Base-by-base conservation (phyloP, 129 eudicot species). In the Flaveria bidentis region DNA sequence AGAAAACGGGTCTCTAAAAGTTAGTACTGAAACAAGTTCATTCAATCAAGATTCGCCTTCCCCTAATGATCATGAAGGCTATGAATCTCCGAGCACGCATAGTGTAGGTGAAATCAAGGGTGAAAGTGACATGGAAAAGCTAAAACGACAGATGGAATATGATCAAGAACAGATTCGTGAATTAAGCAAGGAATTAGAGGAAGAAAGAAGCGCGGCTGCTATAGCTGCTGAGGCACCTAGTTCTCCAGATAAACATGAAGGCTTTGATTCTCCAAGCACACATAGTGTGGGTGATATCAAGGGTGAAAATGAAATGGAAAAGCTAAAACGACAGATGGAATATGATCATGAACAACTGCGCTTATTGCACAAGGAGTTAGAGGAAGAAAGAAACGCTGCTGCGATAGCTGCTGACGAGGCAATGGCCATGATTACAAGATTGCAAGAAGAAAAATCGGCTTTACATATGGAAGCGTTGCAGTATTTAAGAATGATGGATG, bases 391-490 rank as follows among this genome's bases (percentile, higher is more conserved):
- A 83, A 91, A 79, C 75, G 97, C 97, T 10, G 78, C 98, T 7
- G 86, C 92, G 1, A 76, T 90, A 69, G 91, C 97, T 46, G 96
- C 96, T 10, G 89, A 88, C 69, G 88, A 93, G 69, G 93, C 98
- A 20, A 90, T 93, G 98, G 96, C 98, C 55, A 93, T 93, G 98
- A 93, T 93, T 49, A 93, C 97, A 15, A 84, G 94, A 70, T 71
- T 93, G 82, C 98, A 93, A 73, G 97, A 93, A 83, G 98, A 93
- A 76, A 93, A 93, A 68, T 90, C 98, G 2, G 80, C 91, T n/a
- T 88, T 93, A 18, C 90, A 84, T 74, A 90, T 87, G 96, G 98
- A 93, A 67, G 94, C 97, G 5, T 81, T 78, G 82, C 98, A 93
- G 67, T 88, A 88, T 73, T 80, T 90, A 39, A 82, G 98, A 80